Percentiles rank a stretch among this genome's conserved stretches.
These are phyloP conservation scores for Apophysomyces trapeziformis DNA, from an alignment of 371 early-diverging fungal species.

Conservation along the genomic window DNA sequence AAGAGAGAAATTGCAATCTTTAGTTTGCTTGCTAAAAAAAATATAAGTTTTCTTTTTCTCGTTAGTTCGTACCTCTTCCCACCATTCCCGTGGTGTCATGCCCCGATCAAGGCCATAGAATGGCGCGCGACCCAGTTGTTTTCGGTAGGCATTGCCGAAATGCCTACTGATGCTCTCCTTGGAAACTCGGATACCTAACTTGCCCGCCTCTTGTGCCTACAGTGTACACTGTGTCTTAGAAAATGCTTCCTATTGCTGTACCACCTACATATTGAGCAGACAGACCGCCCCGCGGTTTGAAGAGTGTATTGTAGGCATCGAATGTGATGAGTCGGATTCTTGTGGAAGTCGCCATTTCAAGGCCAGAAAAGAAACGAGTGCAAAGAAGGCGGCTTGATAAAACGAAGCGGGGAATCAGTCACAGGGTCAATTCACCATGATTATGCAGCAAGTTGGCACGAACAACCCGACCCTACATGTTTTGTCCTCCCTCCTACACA, in stretches of 20 bases:
- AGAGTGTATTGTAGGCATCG: slow-evolving; percentile 39
- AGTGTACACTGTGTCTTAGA: not conserved
- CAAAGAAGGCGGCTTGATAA: not conserved
- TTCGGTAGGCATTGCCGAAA: slow-evolving; percentile 17
- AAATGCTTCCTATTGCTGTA: not conserved
- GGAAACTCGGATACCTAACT: slow-evolving; percentile 16
- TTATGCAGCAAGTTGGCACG: too few relatives aligned
- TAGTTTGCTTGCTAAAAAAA: not conserved
- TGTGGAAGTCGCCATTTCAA: slow-evolving; percentile 1
- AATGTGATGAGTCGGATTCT: slow-evolving; percentile 33
- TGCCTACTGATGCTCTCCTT: slow-evolving; percentile 12
- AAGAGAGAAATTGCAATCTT: not conserved
- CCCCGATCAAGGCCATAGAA: slow-evolving; percentile 22
- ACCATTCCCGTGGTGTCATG: slow-evolving; percentile 19
- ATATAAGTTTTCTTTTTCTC: too few relatives aligned
- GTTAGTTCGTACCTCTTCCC: slow-evolving; percentile 17
- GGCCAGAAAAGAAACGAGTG: not conserved
- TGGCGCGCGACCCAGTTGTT: slow-evolving; percentile 18
- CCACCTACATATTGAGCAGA: slow-evolving; percentile 44
- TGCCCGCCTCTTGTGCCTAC: slow-evolving; percentile 17
- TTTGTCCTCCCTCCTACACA: too few relatives aligned
- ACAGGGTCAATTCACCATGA: too few relatives aligned
- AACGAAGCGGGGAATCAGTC: too few relatives aligned
- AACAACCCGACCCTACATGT: too few relatives aligned
- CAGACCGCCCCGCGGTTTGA: slow-evolving; percentile 37